Evolutionary conservation across 345 rosid genomes (phyloP).

Genomic region (Populus euphratica): DNA sequence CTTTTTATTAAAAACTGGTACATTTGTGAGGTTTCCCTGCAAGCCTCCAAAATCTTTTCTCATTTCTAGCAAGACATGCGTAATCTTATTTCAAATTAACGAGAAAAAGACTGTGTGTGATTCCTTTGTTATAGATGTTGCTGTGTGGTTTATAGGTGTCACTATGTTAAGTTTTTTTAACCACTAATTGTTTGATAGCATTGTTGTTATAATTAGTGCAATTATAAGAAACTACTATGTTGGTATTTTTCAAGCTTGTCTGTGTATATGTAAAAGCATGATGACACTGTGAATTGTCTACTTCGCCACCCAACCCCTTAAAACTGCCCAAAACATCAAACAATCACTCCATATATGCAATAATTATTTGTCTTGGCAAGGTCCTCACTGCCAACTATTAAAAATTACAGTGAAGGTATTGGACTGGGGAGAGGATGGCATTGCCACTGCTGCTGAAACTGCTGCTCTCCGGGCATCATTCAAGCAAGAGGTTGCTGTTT

Average conservation of each 20-base stretch:
- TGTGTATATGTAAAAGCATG: not conserved
- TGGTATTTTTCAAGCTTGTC: not conserved
- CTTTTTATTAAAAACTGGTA: not conserved
- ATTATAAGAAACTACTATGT: not conserved
- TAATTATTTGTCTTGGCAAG: not conserved
- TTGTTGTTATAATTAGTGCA: not conserved
- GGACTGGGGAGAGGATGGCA: constrained; percentile 37
- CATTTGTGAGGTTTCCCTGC: not conserved
- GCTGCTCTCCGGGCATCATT: constrained; percentile 32
- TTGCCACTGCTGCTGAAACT: constrained; percentile 33
- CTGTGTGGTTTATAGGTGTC: not conserved
- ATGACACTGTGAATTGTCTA: not conserved
- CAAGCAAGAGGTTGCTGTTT: constrained; percentile 37
- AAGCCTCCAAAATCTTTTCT: not conserved
- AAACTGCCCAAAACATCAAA: not conserved
- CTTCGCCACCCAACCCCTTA: not conserved
- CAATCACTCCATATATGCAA: not conserved
- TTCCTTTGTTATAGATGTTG: not conserved
- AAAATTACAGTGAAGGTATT: constrained; percentile 27
- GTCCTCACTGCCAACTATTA: not conserved
- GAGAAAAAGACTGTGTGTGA: not conserved
- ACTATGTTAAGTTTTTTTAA: not conserved
- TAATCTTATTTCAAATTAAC: not conserved
- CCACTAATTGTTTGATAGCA: not conserved
- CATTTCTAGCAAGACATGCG: not conserved